A percentile compares a stretch with the other conserved stretches of the same genome.
Evolutionary conservation across 1,284 basidiomycete species (phyloP).

Genomic region (Ganoderma leucocontextum): DNA sequence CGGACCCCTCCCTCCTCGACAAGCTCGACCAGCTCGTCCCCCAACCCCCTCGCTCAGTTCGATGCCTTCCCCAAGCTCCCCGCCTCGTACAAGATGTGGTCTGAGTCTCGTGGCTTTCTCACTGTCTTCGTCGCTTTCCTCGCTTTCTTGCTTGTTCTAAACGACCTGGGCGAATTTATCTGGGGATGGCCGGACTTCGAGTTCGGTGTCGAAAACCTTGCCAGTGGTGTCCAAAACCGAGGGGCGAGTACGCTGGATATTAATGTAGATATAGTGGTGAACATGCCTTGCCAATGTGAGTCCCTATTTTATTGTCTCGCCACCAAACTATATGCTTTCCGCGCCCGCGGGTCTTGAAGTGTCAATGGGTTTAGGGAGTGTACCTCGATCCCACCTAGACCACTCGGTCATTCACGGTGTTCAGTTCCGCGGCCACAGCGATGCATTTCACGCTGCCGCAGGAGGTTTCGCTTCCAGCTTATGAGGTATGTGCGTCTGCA

Average conservation of each 20-base stretch:
- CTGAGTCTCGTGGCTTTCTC: conserved; percentile 87
- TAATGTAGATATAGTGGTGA: conserved; percentile 91
- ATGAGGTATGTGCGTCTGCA: too few relatives aligned
- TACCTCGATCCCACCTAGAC: too few relatives aligned
- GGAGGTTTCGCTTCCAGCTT: too few relatives aligned
- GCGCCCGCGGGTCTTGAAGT: background rate
- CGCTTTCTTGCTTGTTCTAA: conserved; percentile 81
- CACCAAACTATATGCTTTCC: background rate
- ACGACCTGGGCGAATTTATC: conserved; percentile 90
- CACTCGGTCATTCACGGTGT: too few relatives aligned
- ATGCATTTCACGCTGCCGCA: too few relatives aligned
- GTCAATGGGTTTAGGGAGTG: too few relatives aligned
- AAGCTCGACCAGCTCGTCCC: conserved; percentile 69
- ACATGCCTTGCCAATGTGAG: conserved; percentile 93
- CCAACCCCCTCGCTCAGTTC: conserved; percentile 62
- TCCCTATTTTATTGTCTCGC: conserved; percentile 32
- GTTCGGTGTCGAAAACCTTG: conserved; percentile 81
- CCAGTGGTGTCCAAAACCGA: conserved; percentile 70
- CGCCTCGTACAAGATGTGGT: conserved; percentile 86
- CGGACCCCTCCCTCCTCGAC: conserved; percentile 51
- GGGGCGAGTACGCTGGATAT: conserved; percentile 74
- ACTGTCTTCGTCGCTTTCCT: conserved; percentile 82
- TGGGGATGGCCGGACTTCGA: conserved; percentile 92
- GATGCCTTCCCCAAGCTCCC: conserved; percentile 93
- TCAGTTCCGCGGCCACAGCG: too few relatives aligned